These are phyloP conservation scores for Pseudisothecium myosuroides DNA, from an alignment of 225 moss, liverwort and hornwort genomes.

Conservation along the genomic window DNA sequence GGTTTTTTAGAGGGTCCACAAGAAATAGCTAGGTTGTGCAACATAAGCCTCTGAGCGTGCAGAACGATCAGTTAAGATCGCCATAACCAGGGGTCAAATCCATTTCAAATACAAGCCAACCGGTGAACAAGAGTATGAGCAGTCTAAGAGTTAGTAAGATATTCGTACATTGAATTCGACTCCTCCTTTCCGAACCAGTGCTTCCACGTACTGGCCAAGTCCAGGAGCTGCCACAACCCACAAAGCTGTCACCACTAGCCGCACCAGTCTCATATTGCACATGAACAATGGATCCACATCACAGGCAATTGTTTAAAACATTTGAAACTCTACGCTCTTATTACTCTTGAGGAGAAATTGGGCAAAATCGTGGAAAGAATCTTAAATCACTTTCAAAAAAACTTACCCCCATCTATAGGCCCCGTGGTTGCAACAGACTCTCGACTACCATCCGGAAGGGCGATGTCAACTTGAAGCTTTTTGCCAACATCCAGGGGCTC, in stretches of 20 bases:
- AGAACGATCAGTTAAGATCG: not conserved
- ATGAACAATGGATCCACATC: not conserved
- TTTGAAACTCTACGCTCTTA: not conserved
- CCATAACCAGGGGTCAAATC: not conserved
- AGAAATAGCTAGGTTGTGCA: not conserved
- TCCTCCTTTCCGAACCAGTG: conserved; percentile 37
- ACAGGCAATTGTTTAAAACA: not conserved
- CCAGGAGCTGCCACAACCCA: conserved; percentile 32
- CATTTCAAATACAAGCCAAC: not conserved
- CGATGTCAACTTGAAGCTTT: conserved; percentile 12
- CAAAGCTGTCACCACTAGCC: not conserved
- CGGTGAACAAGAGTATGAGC: not conserved
- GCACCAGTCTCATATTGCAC: not conserved
- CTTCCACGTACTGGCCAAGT: conserved; percentile 41
- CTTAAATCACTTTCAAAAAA: not conserved
- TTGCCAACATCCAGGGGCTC: conserved; percentile 48
- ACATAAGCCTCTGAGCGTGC: not conserved
- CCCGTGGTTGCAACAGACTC: conserved; percentile 26
- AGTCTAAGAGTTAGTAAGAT: not conserved
- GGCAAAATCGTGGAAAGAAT: not conserved
- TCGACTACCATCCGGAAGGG: conserved; percentile 18
- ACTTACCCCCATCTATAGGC: conserved; percentile 25
- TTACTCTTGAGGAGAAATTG: not conserved
- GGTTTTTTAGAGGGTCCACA: not conserved
- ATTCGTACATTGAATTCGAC: conserved; percentile 32